Evolutionary conservation across 768 basidiomycete genomes (phyloP).

Genomic region (Lentinula boryana): DNA sequence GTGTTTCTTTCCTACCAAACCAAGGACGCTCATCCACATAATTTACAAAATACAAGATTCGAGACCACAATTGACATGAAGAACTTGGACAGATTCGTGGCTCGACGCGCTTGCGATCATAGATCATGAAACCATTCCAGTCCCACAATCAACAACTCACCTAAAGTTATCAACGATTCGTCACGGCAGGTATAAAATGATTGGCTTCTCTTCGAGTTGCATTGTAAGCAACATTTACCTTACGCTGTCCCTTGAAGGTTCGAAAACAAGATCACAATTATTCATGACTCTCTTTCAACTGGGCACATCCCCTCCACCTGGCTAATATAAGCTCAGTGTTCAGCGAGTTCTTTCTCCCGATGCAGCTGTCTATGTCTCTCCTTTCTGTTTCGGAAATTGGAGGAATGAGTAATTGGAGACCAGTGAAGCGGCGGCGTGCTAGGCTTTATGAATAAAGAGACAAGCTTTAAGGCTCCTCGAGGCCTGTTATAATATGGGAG

Average conservation of each 20-base stretch:
- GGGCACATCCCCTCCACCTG: slow-evolving; percentile 16
- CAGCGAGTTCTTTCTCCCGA: slow-evolving; percentile 27
- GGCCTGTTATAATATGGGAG: slow-evolving; percentile 34
- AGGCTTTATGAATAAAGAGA: slow-evolving; percentile 35
- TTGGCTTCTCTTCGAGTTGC: no score
- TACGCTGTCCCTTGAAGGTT: no score
- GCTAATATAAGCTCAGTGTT: slow-evolving; percentile 21
- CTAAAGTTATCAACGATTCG: no score
- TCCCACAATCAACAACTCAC: no score
- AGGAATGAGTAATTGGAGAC: slow-evolving; percentile 38
- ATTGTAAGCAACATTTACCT: no score
- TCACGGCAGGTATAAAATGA: no score
- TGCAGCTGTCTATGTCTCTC: slow-evolving; percentile 35
- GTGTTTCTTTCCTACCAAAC: no score
- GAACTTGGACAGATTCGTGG: background rate
- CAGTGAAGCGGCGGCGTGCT: slow-evolving; percentile 21
- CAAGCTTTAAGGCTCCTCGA: slow-evolving; percentile 41
- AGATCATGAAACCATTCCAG: no score
- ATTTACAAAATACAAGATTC: background rate
- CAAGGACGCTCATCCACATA: background rate
- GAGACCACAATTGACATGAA: background rate
- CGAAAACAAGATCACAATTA: background rate
- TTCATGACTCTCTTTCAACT: background rate
- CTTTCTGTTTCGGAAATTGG: slow-evolving; percentile 36
- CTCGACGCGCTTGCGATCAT: no score